Evolutionary conservation across 2,329 filamentous ascomycete species (phyloP).

Genomic region (Claviceps pazoutovae): DNA sequence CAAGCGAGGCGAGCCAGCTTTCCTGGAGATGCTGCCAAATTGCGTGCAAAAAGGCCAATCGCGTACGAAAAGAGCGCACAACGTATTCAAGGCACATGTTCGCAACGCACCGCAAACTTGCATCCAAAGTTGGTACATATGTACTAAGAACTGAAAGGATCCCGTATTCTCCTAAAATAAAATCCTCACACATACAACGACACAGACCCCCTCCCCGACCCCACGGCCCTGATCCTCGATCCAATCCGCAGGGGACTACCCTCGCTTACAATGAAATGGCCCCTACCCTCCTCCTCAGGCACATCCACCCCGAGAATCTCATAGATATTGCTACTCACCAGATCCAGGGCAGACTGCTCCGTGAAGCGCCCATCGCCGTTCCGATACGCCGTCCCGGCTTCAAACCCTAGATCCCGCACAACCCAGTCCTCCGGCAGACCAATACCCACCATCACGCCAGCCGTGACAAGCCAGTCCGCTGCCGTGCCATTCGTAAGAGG

Average conservation of each 20-base stretch:
- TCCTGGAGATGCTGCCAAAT: no score
- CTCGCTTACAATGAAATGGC: conserved; percentile 49
- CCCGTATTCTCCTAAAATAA: no score
- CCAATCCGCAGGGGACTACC: conserved; percentile 49
- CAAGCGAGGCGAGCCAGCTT: no score
- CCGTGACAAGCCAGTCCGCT: conserved; percentile 41
- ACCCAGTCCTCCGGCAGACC: conserved; percentile 49
- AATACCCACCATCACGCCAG: conserved; percentile 44
- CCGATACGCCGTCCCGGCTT: conserved; percentile 44
- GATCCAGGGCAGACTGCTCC: conserved; percentile 39
- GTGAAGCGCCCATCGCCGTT: conserved; percentile 41
- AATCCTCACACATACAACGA: conserved; percentile 20
- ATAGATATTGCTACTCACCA: conserved; percentile 44
- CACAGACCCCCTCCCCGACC: conserved; percentile 17
- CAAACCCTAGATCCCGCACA: conserved; percentile 42
- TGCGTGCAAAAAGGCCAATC: no score
- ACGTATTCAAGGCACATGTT: no score
- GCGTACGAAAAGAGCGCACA: no score
- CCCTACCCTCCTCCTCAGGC: conserved; percentile 11
- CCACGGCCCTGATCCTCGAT: conserved; percentile 39
- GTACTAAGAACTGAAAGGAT: no score
- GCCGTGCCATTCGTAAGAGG: conserved; percentile 52
- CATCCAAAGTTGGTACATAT: no score
- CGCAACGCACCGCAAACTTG: no score
- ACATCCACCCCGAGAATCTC: conserved; percentile 38